These are phyloP conservation scores for Aspergillus carlsbadensis DNA, from an alignment of 495 filamentous ascomycete genomes.

Conservation along the genomic window DNA sequence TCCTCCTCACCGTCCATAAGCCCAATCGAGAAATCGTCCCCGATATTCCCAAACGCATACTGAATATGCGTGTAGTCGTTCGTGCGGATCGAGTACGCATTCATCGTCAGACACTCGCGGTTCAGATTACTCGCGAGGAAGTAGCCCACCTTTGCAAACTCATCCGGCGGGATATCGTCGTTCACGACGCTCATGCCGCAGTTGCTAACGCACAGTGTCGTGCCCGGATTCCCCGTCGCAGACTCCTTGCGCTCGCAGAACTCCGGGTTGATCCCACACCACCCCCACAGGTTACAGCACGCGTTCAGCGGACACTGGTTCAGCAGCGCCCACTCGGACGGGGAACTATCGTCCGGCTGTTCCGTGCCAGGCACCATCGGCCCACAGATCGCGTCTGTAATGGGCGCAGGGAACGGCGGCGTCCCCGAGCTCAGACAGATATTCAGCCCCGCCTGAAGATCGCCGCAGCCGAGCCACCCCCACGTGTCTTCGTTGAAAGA, in stretches of 20 bases:
- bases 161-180: constrained; percentile 9
- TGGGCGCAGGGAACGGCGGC: background rate
- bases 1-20: constrained; percentile 19
- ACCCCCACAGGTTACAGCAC: constrained; percentile 40
- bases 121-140: constrained; percentile 15
- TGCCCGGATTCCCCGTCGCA: constrained; percentile 30
- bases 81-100: constrained; percentile 17
- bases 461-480: background rate
- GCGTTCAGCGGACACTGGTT: constrained; percentile 29
- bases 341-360: constrained; percentile 1
- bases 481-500: background rate
- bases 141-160: constrained; percentile 11
- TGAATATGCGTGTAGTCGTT: constrained; percentile 43
- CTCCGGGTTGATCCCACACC: constrained; percentile 30
- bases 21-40: constrained; percentile 20
- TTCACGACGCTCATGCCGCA: constrained; percentile 43
- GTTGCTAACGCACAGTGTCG: constrained; percentile 46
- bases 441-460: background rate
- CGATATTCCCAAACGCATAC: constrained; percentile 42
- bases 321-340: constrained; percentile 14
- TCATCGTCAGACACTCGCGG: constrained; percentile 15
- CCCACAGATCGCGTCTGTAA: background rate
- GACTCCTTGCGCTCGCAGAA: constrained; percentile 38
- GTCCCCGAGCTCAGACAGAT: background rate
- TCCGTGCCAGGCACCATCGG: constrained; percentile 32